Evolutionary conservation across 1,284 basidiomycete genomes (phyloP).

Genomic region (Moniliophthora roreri): DNA sequence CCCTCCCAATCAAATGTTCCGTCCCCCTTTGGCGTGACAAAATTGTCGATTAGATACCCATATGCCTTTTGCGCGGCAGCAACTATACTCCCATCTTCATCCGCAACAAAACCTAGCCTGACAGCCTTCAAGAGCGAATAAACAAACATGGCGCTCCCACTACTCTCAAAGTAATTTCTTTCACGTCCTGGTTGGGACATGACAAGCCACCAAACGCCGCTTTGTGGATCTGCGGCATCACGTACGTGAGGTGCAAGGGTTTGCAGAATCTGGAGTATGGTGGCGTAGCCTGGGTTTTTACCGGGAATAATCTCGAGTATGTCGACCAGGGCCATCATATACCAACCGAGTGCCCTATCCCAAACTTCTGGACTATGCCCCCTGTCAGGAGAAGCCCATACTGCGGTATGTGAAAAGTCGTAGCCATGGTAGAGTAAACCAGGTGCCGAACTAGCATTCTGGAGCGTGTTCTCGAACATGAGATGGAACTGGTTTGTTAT

Average conservation of each 20-base stretch:
- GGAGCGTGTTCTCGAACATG: conserved; percentile 43
- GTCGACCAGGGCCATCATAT: conserved; percentile 50
- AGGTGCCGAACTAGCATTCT: conserved; percentile 30
- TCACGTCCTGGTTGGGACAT: conserved; percentile 45
- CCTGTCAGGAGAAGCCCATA: conserved; percentile 45
- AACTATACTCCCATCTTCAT: conserved; percentile 38
- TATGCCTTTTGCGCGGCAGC: conserved; percentile 41
- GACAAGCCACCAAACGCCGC: conserved; percentile 52
- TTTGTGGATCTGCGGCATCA: conserved; percentile 37
- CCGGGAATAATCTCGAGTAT: conserved; percentile 38
- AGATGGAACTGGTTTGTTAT: conserved; percentile 42
- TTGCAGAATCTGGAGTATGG: conserved; percentile 32
- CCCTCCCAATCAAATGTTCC: conserved; percentile 44
- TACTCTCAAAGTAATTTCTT: conserved; percentile 52
- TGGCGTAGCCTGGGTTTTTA: conserved; percentile 28
- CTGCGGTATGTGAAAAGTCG: conserved; percentile 38
- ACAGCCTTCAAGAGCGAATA: conserved; percentile 46
- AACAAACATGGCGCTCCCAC: conserved; percentile 46
- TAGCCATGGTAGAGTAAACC: conserved; percentile 52
- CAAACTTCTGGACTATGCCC: conserved; percentile 50
- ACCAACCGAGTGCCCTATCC: conserved; percentile 52
- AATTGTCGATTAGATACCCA: conserved; percentile 38
- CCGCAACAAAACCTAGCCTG: conserved; percentile 38
- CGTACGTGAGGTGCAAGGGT: conserved; percentile 35
- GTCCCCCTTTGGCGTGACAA: conserved; percentile 40